Evolutionary conservation across 352 stramenopile species (phyloP).

Genomic region (Phytophthora pluvialis): DNA sequence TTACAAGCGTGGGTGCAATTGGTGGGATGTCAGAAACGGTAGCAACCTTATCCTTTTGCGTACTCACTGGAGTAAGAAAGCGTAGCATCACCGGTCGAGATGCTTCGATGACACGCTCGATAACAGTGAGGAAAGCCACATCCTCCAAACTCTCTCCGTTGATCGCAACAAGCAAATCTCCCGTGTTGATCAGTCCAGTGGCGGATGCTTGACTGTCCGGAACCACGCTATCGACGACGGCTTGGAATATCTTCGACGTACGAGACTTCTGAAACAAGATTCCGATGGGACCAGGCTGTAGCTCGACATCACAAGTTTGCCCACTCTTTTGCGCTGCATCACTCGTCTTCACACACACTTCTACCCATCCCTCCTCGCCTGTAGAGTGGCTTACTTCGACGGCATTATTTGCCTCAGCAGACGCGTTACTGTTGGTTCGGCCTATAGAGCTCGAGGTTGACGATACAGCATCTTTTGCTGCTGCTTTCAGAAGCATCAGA

Average conservation of each 20-base stretch:
- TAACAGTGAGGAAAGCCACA: slow-evolving; percentile 72
- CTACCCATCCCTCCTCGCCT: slow-evolving; percentile 79
- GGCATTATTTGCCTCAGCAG: slow-evolving; percentile 14
- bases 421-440: slow-evolving; percentile 24
- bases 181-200: slow-evolving; percentile 65
- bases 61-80: slow-evolving; percentile 62
- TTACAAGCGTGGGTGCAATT: slow-evolving; percentile 69
- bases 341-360: slow-evolving; percentile 61
- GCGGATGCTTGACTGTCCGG: slow-evolving; percentile 79
- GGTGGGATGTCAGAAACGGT: slow-evolving; percentile 61
- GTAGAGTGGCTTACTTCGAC: slow-evolving; percentile 44
- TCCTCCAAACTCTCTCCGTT: slow-evolving; percentile 73
- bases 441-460: slow-evolving; percentile 33
- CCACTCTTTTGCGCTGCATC: slow-evolving; percentile 61
- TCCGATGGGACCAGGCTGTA: slow-evolving; percentile 72
- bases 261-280: slow-evolving; percentile 83
- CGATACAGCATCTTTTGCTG: slow-evolving; percentile 70
- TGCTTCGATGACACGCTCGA: slow-evolving; percentile 80
- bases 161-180: slow-evolving; percentile 79
- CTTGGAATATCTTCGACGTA: slow-evolving; percentile 69
- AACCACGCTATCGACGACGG: slow-evolving; percentile 84
- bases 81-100: slow-evolving; percentile 69
- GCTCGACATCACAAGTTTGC: slow-evolving; percentile 67
- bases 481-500: slow-evolving; percentile 68
- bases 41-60: slow-evolving; percentile 45